Evolutionary conservation across 768 basidiomycete genomes (phyloP), one percentile per base, ranked within the genome.

Genomic region (Trametes cingulata): DNA sequence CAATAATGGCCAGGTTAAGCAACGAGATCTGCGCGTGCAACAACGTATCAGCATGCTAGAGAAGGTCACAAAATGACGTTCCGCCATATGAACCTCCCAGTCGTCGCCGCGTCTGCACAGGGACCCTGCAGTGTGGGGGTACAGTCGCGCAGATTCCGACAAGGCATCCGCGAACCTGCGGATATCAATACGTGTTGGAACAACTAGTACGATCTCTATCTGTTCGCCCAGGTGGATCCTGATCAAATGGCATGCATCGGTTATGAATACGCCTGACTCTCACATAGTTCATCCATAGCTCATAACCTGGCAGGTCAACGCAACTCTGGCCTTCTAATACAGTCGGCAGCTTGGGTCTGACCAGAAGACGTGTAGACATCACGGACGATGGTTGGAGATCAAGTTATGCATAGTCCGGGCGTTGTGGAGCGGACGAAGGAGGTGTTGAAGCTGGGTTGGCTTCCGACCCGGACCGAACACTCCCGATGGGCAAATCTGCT

Each of bases 191-290:
- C 33, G 29, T 7, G 41, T 7, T 13, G 65, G 59, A 2, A 66
- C 15, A 17, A 61, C 43, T 37, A 65, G 64, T 12, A 70, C 64
- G 29, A 66, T 67, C 51, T 66, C 61, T 9, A 70, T 65, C 67
- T 68, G 35, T 24, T 33, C 6, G 29, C 15, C 6, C 5, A 33
- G 14, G 12, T 29, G 17, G 5, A 36, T 0, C 15, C 24, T 6
- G 35, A 27, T 25, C 14, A 5, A 15, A 2, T 43, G 6, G 13
- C 29, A 33, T 33, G 10, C 29, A 33, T 4, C 4, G 10, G 4
- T 4, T 33, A 4, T 33, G 29, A 33, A 33, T 33, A 33, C 10
- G 29, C 10, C 6, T 4, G 29, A 33, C 29, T 5, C 10, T n/a
- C 9, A 65, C 60, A 50, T 65, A 62, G 45, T 55, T 64, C 52